Evolutionary conservation across 768 basidiomycete species (phyloP), one percentile per base, ranked within the genome.

Genomic region (Gyrodon lividus): DNA sequence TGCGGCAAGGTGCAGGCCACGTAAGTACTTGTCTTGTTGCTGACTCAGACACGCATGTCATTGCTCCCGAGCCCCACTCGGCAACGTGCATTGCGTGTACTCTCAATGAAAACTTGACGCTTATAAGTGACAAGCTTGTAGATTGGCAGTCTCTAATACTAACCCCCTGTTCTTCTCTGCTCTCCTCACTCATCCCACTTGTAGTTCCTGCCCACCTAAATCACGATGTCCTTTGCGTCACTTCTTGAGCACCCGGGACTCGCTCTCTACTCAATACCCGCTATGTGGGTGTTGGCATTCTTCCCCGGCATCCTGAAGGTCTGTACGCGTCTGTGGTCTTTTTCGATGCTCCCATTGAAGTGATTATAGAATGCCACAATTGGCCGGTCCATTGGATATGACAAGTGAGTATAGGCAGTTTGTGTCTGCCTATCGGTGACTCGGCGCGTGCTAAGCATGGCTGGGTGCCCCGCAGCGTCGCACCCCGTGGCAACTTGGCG

Each of bases 231-330:
- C 33, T 22, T n/a, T n/a, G n/a, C 40, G 5, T 24, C 40, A 6
- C 7, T 46, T 9, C 34, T 37, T 13, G 45, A 46, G n/a, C 33
- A 46, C 13, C 45, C 45, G 10, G 33, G 34, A 24, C 34, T 46
- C n/a, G 45, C 45, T 37, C 45, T 46, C 14, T 46, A 37, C 40
- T 53, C 51, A 7, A 48, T 53, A 16, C 51, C 51, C 10, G 34
- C 39, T 14, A 28, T 53, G 20, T 53, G 38, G 35, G 38, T 9
- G 6, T 33, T 53, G 24, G 37, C 20, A 19, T 47, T 39, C 20
- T 20, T 47, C 10, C 51, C 51, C 12, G 46, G 26, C 1, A 6
- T 46, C 19, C 17, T 46, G 8, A 52, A 40, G 46, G 51, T 53
- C 6, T 7, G 51, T 48, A 20, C 10, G 16, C n/a, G 26, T 20